phyloP scores from a whole-genome alignment of 257 asterid species.

The Plantago major region DNA sequence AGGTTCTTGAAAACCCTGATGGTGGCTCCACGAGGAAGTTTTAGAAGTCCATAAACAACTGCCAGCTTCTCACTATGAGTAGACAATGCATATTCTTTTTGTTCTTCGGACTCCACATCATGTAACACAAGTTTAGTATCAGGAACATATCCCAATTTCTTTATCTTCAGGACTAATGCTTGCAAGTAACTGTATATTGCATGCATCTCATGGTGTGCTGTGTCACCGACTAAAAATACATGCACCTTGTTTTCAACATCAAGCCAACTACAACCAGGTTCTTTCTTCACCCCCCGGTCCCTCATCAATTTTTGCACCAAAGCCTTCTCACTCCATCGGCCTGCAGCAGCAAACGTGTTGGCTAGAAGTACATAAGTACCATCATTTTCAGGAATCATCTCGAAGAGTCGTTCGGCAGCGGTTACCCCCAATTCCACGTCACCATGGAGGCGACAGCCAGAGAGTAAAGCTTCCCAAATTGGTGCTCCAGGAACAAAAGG shows the following conservation, averaged over 20 bases:
- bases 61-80: slow-evolving; percentile 81
- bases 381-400: slow-evolving; percentile 57
- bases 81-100: slow-evolving; percentile 63
- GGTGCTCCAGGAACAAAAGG: slow-evolving; percentile 62
- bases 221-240: slow-evolving; percentile 61
- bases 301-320: slow-evolving; percentile 58
- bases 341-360: slow-evolving; percentile 53
- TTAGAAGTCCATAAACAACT: slow-evolving; percentile 61
- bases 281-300: slow-evolving; percentile 71
- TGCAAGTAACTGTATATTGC: slow-evolving; percentile 42
- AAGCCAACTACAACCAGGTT: slow-evolving; percentile 78
- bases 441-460: slow-evolving; percentile 64
- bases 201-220: slow-evolving; percentile 61
- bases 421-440: slow-evolving; percentile 55
- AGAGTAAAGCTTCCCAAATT: slow-evolving; percentile 66
- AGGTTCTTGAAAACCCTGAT: slow-evolving; percentile 69
- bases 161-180: slow-evolving; percentile 45
- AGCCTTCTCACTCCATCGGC: slow-evolving; percentile 53
- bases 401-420: slow-evolving; percentile 55
- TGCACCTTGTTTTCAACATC: slow-evolving; percentile 62
- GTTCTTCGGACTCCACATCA: slow-evolving; percentile 64
- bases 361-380: slow-evolving; percentile 71
- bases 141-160: slow-evolving; percentile 64
- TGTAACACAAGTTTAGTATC: slow-evolving; percentile 60
- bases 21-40: slow-evolving; percentile 54